These are phyloP conservation scores for Eragrostis curvula DNA, from an alignment of 176 grass and related monocot species.

Conservation along the genomic window DNA sequence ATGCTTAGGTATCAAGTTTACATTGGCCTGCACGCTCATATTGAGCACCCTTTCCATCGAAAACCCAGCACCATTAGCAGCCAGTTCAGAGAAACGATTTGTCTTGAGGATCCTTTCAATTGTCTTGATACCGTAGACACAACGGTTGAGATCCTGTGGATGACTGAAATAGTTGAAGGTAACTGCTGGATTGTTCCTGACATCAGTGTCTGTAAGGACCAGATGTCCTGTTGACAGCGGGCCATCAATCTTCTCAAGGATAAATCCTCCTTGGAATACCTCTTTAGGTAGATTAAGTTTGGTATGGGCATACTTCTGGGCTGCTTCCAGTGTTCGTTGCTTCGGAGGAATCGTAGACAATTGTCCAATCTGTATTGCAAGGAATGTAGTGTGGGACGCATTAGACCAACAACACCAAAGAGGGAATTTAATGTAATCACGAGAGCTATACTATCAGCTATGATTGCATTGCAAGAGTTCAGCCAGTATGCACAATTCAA, in stretches of 20 bases:
- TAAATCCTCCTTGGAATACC: constrained; percentile 78
- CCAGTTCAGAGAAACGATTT: constrained; percentile 62
- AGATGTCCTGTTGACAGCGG: constrained; percentile 71
- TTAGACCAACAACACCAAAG: constrained; percentile 28
- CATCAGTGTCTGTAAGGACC: constrained; percentile 61
- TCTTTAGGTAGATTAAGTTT: constrained; percentile 69
- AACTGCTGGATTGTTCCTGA: constrained; percentile 64
- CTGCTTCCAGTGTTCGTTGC: constrained; percentile 63
- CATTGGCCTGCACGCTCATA: constrained; percentile 75
- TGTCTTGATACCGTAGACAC: constrained; percentile 68
- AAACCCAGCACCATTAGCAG: constrained; percentile 40
- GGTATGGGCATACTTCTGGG: constrained; percentile 52
- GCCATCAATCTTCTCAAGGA: constrained; percentile 74
- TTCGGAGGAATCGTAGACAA: constrained; percentile 75
- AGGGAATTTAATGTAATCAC: constrained; percentile 4
- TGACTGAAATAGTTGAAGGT: constrained; percentile 94
- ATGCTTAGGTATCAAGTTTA: constrained; percentile 90
- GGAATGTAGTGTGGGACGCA: constrained; percentile 14
- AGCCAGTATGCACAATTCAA: neutral
- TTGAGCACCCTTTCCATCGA: constrained; percentile 78
- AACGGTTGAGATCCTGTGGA: constrained; percentile 65
- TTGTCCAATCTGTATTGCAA: constrained; percentile 73
- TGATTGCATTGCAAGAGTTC: constrained; percentile 1
- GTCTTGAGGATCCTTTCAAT: constrained; percentile 75
- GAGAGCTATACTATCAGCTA: constrained; percentile 3